phyloP scores from a whole-genome alignment of 768 basidiomycete species.

The Austroboletus festivus region DNA sequence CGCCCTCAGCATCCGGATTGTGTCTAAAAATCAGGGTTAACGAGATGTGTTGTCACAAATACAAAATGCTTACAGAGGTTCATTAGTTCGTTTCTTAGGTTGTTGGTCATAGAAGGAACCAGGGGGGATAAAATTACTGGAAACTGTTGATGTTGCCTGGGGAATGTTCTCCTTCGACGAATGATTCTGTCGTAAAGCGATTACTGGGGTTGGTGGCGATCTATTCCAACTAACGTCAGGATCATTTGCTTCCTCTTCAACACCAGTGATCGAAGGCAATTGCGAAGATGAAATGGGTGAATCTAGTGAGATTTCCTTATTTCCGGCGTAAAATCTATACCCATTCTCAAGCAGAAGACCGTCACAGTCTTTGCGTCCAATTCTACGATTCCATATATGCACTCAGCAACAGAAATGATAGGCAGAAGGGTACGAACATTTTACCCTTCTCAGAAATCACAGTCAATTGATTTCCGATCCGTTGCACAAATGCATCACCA shows the following conservation, averaged over 20 bases:
- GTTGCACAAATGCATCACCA: conserved; percentile 65
- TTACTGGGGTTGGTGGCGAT: conserved; percentile 15
- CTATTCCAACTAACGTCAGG: conserved; percentile 9
- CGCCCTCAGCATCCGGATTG: conserved; percentile 71
- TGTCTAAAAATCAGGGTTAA: conserved; percentile 45
- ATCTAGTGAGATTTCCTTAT: conserved; percentile 64
- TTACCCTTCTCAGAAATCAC: conserved; percentile 71
- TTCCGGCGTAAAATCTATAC: conserved; percentile 45
- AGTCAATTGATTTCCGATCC: conserved; percentile 46
- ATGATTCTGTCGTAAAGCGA: conserved; percentile 1
- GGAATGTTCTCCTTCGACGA: conserved; percentile 22
- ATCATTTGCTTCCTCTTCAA: conserved; percentile 28
- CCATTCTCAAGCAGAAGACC: conserved; percentile 44
- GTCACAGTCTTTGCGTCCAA: conserved; percentile 63
- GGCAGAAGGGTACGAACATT: conserved; percentile 41
- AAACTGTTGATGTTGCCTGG: conserved; percentile 4
- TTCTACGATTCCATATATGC: conserved; percentile 34
- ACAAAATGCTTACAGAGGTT: conserved; percentile 18
- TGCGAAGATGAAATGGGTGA: conserved; percentile 46
- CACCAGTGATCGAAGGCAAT: conserved; percentile 44
- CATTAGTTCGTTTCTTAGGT: conserved; percentile 28
- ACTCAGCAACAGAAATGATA: conserved; percentile 7
- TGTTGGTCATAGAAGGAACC: conserved; percentile 59
- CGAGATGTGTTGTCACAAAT: neutral
- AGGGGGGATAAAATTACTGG: conserved; percentile 45